Conservation (phyloP, 2,329 filamentous ascomycete species). For the Leptosphaerulina australis region DNA sequence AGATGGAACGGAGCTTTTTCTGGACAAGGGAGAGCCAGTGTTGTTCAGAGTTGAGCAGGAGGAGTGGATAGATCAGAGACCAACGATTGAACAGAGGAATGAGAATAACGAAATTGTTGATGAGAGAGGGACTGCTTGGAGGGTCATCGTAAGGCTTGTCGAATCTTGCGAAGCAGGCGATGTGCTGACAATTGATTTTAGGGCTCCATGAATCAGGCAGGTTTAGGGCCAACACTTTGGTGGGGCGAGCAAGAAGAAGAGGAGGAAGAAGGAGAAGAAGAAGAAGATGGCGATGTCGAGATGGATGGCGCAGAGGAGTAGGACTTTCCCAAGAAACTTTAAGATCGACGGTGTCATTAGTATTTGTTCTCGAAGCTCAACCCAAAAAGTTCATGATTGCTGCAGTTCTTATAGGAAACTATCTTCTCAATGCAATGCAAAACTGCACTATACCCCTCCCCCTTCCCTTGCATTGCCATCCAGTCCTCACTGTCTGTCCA, state of each 20-base stretch:
- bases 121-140: constrained; percentile 72
- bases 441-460: no score
- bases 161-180: background rate
- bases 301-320: constrained; percentile 36
- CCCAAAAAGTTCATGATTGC: no score
- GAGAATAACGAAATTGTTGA: constrained; percentile 67
- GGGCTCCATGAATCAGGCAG: constrained; percentile 56
- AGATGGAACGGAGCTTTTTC: constrained; percentile 76
- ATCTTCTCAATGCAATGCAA: no score
- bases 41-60: constrained; percentile 85
- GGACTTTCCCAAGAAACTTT: no score
- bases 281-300: constrained; percentile 35
- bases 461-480: no score
- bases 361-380: no score
- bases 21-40: constrained; percentile 88
- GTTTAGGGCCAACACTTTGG: constrained; percentile 57
- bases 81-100: constrained; percentile 73
- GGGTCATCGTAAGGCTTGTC: constrained; percentile 57
- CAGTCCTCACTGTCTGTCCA: no score
- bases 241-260: constrained; percentile 48
- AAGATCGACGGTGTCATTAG: no score
- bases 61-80: constrained; percentile 89
- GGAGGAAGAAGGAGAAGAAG: constrained; percentile 37
- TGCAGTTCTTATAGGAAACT: no score
- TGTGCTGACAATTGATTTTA: constrained; percentile 26